Percentiles rank a stretch among this genome's conserved stretches.
phyloP scores from a whole-genome alignment of 495 filamentous ascomycete species.

The Hypomontagnella monticulosa region DNA sequence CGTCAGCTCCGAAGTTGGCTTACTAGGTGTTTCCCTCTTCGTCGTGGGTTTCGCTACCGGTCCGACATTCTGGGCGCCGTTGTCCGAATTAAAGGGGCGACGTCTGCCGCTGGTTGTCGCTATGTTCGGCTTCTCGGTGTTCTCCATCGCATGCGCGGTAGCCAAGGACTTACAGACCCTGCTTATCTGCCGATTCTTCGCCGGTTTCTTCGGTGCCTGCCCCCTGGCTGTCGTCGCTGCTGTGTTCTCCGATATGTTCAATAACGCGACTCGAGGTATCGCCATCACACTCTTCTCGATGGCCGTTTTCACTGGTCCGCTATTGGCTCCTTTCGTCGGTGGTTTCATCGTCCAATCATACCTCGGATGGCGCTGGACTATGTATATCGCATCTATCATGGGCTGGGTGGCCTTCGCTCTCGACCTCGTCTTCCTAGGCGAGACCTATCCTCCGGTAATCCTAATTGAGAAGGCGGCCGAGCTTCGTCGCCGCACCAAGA shows the following conservation, averaged over 20 bases:
- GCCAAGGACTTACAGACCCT: conserved; percentile 85
- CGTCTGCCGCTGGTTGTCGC: conserved; percentile 73
- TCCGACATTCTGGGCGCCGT: conserved; percentile 72
- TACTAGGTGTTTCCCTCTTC: conserved; percentile 74
- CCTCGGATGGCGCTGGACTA: conserved; percentile 87
- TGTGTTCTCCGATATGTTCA: conserved; percentile 89
- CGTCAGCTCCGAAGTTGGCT: conserved; percentile 67
- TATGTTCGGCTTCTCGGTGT: conserved; percentile 84
- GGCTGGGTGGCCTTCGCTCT: conserved; percentile 76
- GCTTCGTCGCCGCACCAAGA: conserved; percentile 81
- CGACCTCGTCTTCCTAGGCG: conserved; percentile 75
- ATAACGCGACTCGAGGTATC: conserved; percentile 78
- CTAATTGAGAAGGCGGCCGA: conserved; percentile 79
- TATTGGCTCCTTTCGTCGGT: conserved; percentile 84
- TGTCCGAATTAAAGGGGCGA: conserved; percentile 82
- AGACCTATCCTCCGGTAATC: conserved; percentile 87
- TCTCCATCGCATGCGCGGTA: conserved; percentile 74
- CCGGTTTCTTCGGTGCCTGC: conserved; percentile 77
- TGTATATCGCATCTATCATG: conserved; percentile 77
- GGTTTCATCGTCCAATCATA: conserved; percentile 80
- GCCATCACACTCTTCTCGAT: conserved; percentile 86
- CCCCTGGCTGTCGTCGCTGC: conserved; percentile 86
- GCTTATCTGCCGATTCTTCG: conserved; percentile 85
- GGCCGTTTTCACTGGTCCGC: conserved; percentile 83
- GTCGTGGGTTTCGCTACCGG: conserved; percentile 78